A percentile compares a stretch with the other conserved stretches of the same genome.
phyloP scores from a whole-genome alignment of 1,284 basidiomycete genomes.

The Fistulina hepatica region DNA sequence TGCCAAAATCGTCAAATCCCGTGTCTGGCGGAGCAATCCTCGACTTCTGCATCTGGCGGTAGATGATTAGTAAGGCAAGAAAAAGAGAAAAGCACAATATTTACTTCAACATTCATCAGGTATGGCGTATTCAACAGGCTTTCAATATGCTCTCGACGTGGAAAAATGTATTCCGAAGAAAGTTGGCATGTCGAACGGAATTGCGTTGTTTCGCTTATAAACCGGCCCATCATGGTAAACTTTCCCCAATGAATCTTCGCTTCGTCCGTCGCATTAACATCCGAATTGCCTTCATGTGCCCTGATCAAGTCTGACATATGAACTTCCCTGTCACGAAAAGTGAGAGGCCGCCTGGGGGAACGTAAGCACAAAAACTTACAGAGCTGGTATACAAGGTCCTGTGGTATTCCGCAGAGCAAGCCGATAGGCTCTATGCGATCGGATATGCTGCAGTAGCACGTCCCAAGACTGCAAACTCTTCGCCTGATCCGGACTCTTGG shows the following conservation, averaged over 20 bases:
- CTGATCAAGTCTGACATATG: conserved; percentile 72
- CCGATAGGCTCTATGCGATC: conserved; percentile 70
- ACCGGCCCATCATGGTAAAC: conserved; percentile 74
- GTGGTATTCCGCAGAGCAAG: conserved; percentile 70
- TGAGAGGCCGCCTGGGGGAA: conserved; percentile 2
- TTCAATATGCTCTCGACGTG: conserved; percentile 37
- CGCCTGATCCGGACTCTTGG: conserved; percentile 47
- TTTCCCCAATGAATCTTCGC: conserved; percentile 76
- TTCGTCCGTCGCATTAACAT: conserved; percentile 47
- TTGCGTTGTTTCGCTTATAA: conserved; percentile 56
- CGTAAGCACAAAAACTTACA: conserved; percentile 37
- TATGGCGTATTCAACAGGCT: conserved; percentile 40
- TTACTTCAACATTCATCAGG: conserved; percentile 57
- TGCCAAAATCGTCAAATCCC: conserved; percentile 31
- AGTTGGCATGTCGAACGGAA: conserved; percentile 62
- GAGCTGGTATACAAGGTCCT: conserved; percentile 70
- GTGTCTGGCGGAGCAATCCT: conserved; percentile 41
- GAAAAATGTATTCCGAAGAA: conserved; percentile 46
- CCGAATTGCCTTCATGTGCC: conserved; percentile 66
- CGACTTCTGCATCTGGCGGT: conserved; percentile 46
- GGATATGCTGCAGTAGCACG: conserved; percentile 56
- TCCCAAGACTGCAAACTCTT: conserved; percentile 71
- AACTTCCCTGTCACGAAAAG: conserved; percentile 49
- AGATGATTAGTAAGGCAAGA: conserved; percentile 5
- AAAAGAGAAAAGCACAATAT: conserved; percentile 15